phyloP scores from a whole-genome alignment of 106 monocot genomes.

The Triglochin maritima region DNA sequence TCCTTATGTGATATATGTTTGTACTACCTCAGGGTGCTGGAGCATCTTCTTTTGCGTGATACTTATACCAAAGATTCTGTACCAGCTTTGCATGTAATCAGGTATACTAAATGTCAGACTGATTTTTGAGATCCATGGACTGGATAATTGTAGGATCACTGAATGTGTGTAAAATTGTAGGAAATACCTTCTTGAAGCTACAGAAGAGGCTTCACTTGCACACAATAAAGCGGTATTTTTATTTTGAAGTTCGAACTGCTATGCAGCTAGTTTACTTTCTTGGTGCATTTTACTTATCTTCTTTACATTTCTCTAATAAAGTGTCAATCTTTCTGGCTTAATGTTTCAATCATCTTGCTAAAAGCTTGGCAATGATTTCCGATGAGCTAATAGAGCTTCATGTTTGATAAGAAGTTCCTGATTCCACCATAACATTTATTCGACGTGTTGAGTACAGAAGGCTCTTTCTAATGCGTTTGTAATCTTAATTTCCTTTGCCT shows the following conservation, averaged over 20 bases:
- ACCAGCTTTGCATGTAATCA: constrained; percentile 78
- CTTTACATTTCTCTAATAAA: too few species aligned
- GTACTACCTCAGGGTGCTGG: constrained; percentile 46
- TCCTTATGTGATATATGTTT: neutral
- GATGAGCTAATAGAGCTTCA: too few species aligned
- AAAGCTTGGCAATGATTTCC: too few species aligned
- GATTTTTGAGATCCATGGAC: neutral
- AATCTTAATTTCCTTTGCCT: too few species aligned
- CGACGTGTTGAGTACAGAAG: too few species aligned
- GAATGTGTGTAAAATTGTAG: constrained; percentile 20
- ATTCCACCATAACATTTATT: too few species aligned
- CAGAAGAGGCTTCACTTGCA: constrained; percentile 84
- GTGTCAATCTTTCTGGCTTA: too few species aligned
- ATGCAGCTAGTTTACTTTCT: too few species aligned
- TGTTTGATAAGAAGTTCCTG: too few species aligned
- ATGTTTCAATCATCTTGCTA: too few species aligned
- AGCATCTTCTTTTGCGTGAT: constrained; percentile 83
- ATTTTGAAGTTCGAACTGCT: neutral
- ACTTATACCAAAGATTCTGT: constrained; percentile 97
- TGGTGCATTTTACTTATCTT: too few species aligned
- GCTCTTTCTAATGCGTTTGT: too few species aligned
- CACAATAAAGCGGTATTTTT: constrained; percentile 90
- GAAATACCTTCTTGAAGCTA: constrained; percentile 89
- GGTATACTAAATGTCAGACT: constrained; percentile 28
- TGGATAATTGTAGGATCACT: neutral